These are phyloP conservation scores for Chernovozyma aurita DNA, from an alignment of 1,139 yeast genomes.

Conservation along the genomic window DNA sequence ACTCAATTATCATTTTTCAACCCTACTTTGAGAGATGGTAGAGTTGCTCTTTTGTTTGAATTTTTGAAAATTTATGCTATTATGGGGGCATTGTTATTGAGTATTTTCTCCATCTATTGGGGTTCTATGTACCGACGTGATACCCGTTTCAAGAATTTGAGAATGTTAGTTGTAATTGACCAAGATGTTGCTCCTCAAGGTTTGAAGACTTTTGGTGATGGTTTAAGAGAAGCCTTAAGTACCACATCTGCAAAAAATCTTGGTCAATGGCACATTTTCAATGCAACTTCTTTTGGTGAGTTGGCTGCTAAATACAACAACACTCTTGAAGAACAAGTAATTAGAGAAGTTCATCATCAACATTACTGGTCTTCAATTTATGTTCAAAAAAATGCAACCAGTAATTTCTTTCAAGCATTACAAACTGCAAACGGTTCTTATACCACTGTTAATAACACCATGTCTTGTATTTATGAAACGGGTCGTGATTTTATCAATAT, in stretches of 20 bases:
- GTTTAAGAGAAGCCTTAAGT: conserved; percentile 16
- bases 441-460: conserved; percentile 22
- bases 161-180: conserved; percentile 38
- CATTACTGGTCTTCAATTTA: conserved; percentile 41
- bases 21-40: conserved; percentile 16
- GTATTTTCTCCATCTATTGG: conserved; percentile 39
- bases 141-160: conserved; percentile 26
- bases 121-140: conserved; percentile 34
- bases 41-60: conserved; percentile 16
- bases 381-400: conserved; percentile 36
- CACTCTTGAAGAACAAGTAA: conserved; percentile 24
- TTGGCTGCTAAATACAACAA: conserved; percentile 15
- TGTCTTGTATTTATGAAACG: conserved; percentile 32
- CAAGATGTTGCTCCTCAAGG: conserved; percentile 27
- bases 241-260: conserved; percentile 14
- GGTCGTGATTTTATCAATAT: conserved; percentile 36
- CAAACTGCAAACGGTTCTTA: conserved; percentile 20
- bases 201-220: conserved; percentile 30
- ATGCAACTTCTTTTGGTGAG: conserved; percentile 11
- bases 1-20: conserved; percentile 24
- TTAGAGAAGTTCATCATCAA: conserved; percentile 39
- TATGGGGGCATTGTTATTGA: conserved; percentile 29
- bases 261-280: conserved; percentile 20
- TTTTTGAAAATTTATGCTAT: conserved; percentile 16
- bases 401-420: conserved; percentile 25